Evolutionary conservation across 805 yeast genomes (phyloP), one percentile per base, ranked within the genome.

Genomic region (Hanseniaspora taiwanica): DNA sequence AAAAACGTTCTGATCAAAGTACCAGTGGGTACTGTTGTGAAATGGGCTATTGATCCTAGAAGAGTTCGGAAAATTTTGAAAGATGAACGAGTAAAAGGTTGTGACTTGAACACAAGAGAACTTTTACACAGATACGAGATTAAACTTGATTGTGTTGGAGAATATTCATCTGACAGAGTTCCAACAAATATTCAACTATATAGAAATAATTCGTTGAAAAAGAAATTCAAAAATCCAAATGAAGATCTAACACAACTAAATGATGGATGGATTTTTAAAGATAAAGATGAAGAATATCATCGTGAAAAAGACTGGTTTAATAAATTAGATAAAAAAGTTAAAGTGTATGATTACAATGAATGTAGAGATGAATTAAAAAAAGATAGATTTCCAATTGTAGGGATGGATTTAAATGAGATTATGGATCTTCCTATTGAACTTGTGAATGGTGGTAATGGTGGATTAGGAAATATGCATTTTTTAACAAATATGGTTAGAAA

Each of bases 401-500:
- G 97, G 0, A 54, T 84, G 20, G 98, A 91, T 58, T 61, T 84
- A 36, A 60, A 68, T 43, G 58, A 66, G 46, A 74, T 78, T 14
- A 67, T 84, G 0, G 69, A 69, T 2, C 71, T 69, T 35, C 96
- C 97, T 1, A 57, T 79, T 3, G 61, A 82, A 39, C 50, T 91
- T 16, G 52, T 87, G 36, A 72, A 71, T 49, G 98, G 98, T 34
- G 98, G 98, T 8, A 67, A 69, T 46, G 97, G 97, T 17, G 98
- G 98, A 0, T 68, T 89, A 64, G 98, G 98, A 1, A 91, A 91
- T 58, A 85, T 85, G 91, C 95, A 89, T 57, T 91, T 91, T 54
- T 65, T 83, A 37, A 85, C 96, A 1, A 69, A 79, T 36, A 74
- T 76, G 38, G 76, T 91, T 43, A 72, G 96, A 44, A 89, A 86